These are phyloP conservation scores for Pythium chondricola DNA, from an alignment of 352 stramenopile genomes.

Conservation along the genomic window DNA sequence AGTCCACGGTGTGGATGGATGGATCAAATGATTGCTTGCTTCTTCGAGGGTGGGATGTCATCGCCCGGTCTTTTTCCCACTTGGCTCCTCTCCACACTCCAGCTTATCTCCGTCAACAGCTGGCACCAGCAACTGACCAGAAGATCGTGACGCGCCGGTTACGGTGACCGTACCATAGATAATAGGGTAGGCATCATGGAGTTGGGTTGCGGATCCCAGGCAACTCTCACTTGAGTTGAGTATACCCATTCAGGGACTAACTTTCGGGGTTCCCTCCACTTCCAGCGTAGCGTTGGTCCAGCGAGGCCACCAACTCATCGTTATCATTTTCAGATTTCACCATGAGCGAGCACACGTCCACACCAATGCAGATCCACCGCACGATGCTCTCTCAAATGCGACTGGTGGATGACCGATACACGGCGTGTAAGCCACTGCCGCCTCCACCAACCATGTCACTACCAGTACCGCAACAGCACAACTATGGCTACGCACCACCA, in stretches of 20 bases:
- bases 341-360: not conserved
- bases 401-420: constrained; percentile 1
- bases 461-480: not conserved
- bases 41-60: not conserved
- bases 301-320: no score
- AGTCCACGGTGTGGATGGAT: no score
- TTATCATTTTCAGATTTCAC: constrained; percentile 12
- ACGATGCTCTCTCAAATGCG: constrained; percentile 20
- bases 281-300: no score
- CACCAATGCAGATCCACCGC: constrained; percentile 6
- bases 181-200: no score
- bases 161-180: no score
- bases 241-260: no score
- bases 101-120: constrained; percentile 12
- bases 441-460: not conserved
- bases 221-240: no score
- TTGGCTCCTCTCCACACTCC: no score
- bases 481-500: not conserved
- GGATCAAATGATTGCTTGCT: constrained; percentile 11
- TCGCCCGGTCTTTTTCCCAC: no score
- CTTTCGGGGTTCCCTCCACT: no score
- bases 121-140: constrained; percentile 13
- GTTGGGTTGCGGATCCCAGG: no score
- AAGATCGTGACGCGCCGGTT: constrained; percentile 9
- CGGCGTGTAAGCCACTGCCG: not conserved